A percentile compares a stretch with the other conserved stretches of the same genome.
phyloP scores from a whole-genome alignment of 2,329 filamentous ascomycete species.

The Aspergillus sp. region DNA sequence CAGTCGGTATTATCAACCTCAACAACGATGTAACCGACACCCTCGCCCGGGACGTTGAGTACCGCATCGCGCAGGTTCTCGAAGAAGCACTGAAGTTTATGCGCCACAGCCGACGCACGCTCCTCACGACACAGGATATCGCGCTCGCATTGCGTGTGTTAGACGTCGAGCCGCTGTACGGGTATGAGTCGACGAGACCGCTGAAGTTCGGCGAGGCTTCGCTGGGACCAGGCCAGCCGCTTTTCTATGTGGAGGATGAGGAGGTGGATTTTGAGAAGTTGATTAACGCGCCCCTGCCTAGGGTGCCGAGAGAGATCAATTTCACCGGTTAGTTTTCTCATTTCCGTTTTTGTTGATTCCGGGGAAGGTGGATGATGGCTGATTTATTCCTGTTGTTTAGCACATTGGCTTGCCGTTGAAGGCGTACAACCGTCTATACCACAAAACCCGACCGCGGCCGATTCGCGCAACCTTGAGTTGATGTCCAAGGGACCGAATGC shows the following conservation, averaged over 20 bases:
- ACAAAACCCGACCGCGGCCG: slow-evolving; percentile 87
- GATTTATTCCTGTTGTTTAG: slow-evolving; percentile 45
- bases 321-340: slow-evolving; percentile 70
- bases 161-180: slow-evolving; percentile 92
- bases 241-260: slow-evolving; percentile 98
- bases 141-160: slow-evolving; percentile 80
- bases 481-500: slow-evolving; percentile 86
- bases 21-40: slow-evolving; percentile 84
- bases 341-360: neutral
- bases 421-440: slow-evolving; percentile 95
- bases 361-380: neutral
- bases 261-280: slow-evolving; percentile 99
- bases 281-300: slow-evolving; percentile 92
- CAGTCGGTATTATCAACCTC: slow-evolving; percentile 79
- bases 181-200: slow-evolving; percentile 88
- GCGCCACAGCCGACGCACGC: slow-evolving; percentile 84
- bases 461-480: slow-evolving; percentile 79
- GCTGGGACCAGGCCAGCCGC: slow-evolving; percentile 84
- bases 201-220: slow-evolving; percentile 92
- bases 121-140: slow-evolving; percentile 84
- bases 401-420: slow-evolving; percentile 96
- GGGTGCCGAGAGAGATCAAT: slow-evolving; percentile 87
- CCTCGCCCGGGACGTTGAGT: slow-evolving; percentile 91
- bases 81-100: slow-evolving; percentile 95
- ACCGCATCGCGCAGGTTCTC: slow-evolving; percentile 87